These are phyloP conservation scores for Circinella minor DNA, from an alignment of 371 early-diverging fungal species.

Conservation along the genomic window DNA sequence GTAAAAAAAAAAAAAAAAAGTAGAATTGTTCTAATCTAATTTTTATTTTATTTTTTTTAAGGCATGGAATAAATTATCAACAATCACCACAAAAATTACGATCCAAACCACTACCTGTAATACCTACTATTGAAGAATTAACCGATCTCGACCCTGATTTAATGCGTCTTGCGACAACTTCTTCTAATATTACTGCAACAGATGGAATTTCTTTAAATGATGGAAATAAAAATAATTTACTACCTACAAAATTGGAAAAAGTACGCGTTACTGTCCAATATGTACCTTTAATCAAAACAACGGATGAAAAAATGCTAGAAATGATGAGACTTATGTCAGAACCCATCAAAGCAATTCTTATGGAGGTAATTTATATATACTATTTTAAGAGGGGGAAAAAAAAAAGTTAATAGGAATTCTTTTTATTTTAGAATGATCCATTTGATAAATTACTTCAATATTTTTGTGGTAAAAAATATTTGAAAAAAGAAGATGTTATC, in stretches of 20 bases:
- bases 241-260: constrained; percentile 22
- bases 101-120: neutral
- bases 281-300: constrained; percentile 7
- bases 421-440: constrained; percentile 32
- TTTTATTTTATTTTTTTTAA: too few species aligned
- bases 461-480: constrained; percentile 33
- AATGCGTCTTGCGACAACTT: constrained; percentile 11
- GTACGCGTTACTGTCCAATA: constrained; percentile 38
- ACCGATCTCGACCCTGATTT: constrained; percentile 50
- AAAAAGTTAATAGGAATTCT: neutral
- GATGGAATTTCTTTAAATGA: neutral
- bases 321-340: constrained; percentile 23
- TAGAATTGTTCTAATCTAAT: too few species aligned
- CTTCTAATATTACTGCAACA: neutral
- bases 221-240: too few species aligned
- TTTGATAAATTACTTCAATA: constrained; percentile 31
- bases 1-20: too few species aligned
- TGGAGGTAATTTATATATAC: constrained; percentile 31
- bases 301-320: neutral
- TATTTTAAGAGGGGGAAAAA: too few species aligned
- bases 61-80: too few species aligned
- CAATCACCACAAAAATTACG: neutral
- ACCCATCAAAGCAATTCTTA: constrained; percentile 37
- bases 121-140: constrained; percentile 14
- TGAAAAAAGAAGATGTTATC: constrained; percentile 31